Conservation (phyloP, 192 early-diverging fungal species). For the Lunasporangiospora selenospora region DNA sequence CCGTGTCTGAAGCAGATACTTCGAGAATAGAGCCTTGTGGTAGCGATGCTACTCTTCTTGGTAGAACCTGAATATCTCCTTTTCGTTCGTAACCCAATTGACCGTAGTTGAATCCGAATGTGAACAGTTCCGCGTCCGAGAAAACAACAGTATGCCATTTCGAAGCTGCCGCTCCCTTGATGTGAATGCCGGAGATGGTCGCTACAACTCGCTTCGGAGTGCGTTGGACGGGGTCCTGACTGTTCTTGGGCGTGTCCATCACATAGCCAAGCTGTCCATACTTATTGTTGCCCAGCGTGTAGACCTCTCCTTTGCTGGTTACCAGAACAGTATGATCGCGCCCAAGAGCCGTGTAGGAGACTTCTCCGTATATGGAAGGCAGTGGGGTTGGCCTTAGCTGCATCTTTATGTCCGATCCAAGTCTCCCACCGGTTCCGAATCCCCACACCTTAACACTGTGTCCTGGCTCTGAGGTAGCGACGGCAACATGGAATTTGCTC, state of each 20-base stretch:
- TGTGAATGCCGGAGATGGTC: slow-evolving; percentile 55
- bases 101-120: slow-evolving; percentile 75
- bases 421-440: slow-evolving; percentile 71
- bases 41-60: slow-evolving; percentile 68
- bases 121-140: slow-evolving; percentile 64
- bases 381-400: slow-evolving; percentile 58
- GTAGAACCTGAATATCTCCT: slow-evolving; percentile 56
- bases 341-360: slow-evolving; percentile 59
- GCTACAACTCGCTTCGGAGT: slow-evolving; percentile 62
- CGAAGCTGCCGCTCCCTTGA: slow-evolving; percentile 69
- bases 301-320: slow-evolving; percentile 60
- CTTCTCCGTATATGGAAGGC: slow-evolving; percentile 49
- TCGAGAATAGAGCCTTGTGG: slow-evolving; percentile 58
- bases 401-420: slow-evolving; percentile 72
- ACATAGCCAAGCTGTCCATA: slow-evolving; percentile 67
- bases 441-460: slow-evolving; percentile 62
- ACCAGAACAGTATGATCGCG: slow-evolving; percentile 75
- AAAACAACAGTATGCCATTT: slow-evolving; percentile 71
- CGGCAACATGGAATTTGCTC: slow-evolving; percentile 74
- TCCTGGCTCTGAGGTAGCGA: slow-evolving; percentile 55
- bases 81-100: slow-evolving; percentile 66
- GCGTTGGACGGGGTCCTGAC: slow-evolving; percentile 49
- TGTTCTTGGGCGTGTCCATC: slow-evolving; percentile 33
- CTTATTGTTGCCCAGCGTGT: slow-evolving; percentile 72
- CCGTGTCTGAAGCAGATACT: slow-evolving; percentile 68